A percentile compares a stretch with the other conserved stretches of the same genome.
These are phyloP conservation scores for Ogataea methanolica DNA, from an alignment of 805 yeast species.

Conservation along the genomic window DNA sequence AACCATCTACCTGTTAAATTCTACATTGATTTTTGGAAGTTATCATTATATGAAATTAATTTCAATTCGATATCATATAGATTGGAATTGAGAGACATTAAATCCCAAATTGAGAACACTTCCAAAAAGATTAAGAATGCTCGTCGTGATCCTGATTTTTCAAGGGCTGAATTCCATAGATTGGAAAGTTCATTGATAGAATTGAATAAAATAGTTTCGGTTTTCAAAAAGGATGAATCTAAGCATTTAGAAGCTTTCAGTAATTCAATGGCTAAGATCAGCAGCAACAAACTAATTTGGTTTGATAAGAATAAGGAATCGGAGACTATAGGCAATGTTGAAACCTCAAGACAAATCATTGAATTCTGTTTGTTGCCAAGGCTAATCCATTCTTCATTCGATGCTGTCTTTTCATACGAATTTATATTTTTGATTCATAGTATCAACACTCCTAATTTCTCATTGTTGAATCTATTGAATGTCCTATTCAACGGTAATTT, in stretches of 20 bases:
- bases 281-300: conserved; percentile 33
- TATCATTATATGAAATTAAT: conserved; percentile 66
- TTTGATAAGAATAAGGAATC: conserved; percentile 25
- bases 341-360: conserved; percentile 31
- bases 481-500: conserved; percentile 38
- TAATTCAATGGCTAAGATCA: conserved; percentile 26
- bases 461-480: conserved; percentile 38
- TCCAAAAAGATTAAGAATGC: conserved; percentile 32
- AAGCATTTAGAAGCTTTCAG: conserved; percentile 40
- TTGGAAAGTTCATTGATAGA: conserved; percentile 23
- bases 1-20: conserved; percentile 35
- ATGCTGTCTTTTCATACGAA: conserved; percentile 65
- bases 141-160: conserved; percentile 25
- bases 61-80: conserved; percentile 48
- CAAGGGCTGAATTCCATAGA: conserved; percentile 19
- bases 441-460: conserved; percentile 29
- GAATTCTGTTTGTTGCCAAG: conserved; percentile 73
- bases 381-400: conserved; percentile 71
- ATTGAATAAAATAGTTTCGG: conserved; percentile 23
- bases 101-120: conserved; percentile 31
- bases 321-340: conserved; percentile 2
- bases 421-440: conserved; percentile 53
- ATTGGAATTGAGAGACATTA: conserved; percentile 37
- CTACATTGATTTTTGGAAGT: conserved; percentile 66
- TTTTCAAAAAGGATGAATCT: conserved; percentile 36